Conservation (phyloP, 352 stramenopile species). For the Peronospora belbahrii region DNA sequence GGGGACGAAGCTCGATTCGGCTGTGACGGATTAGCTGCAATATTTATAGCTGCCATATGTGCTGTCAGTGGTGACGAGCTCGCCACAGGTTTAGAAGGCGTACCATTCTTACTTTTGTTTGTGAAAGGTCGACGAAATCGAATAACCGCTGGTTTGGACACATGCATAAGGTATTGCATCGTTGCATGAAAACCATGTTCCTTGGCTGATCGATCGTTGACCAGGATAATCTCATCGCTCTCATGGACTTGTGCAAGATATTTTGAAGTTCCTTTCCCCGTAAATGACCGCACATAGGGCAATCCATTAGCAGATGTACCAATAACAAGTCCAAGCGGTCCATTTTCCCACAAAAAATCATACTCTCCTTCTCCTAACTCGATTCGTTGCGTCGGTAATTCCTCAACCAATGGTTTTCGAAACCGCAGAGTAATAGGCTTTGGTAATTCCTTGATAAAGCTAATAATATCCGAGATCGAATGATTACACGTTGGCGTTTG, state of each 20-base stretch:
- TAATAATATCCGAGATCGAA: constrained; percentile 65
- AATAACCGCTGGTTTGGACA: constrained; percentile 70
- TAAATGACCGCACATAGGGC: constrained; percentile 76
- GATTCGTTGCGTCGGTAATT: constrained; percentile 42
- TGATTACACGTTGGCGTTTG: constrained; percentile 60
- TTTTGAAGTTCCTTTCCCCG: constrained; percentile 65
- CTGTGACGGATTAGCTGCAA: constrained; percentile 1
- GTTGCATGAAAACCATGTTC: constrained; percentile 61
- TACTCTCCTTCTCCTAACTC: constrained; percentile 59
- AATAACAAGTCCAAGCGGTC: constrained; percentile 61
- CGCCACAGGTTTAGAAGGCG: constrained; percentile 4
- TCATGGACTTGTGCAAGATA: constrained; percentile 61
- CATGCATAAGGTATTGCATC: constrained; percentile 85
- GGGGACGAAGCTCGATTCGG: constrained; percentile 14
- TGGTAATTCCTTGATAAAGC: constrained; percentile 63
- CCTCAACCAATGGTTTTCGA: constrained; percentile 43
- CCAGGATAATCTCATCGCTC: constrained; percentile 76
- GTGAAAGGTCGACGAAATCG: constrained; percentile 44
- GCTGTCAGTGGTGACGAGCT: constrained; percentile 13
- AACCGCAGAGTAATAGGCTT: constrained; percentile 79
- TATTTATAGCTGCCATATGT: constrained; percentile 20
- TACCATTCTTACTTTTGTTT: constrained; percentile 17
- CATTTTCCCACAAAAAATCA: constrained; percentile 82
- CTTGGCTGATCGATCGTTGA: constrained; percentile 51
- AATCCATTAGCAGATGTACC: constrained; percentile 43